Conservation (phyloP, 306 rosid species). For the Quercus variabilis region DNA sequence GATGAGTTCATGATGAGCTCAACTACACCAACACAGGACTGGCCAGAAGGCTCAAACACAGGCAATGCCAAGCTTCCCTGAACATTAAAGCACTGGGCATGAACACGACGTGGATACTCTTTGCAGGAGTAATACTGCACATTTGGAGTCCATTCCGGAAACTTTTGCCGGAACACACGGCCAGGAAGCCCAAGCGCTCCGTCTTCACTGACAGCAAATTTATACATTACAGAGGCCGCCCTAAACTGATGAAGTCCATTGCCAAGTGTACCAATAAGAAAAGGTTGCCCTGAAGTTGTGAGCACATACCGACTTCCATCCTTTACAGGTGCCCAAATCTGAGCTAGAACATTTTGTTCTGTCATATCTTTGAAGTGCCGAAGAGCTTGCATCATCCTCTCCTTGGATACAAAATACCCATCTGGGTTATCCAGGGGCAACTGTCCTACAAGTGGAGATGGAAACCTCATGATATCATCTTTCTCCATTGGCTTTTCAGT, state of each 20-base stretch:
- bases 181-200: slow-evolving; percentile 75
- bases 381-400: slow-evolving; percentile 85
- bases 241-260: slow-evolving; percentile 78
- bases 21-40: slow-evolving; percentile 75
- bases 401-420: slow-evolving; percentile 56
- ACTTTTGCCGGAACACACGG: slow-evolving; percentile 71
- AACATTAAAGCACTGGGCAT: slow-evolving; percentile 76
- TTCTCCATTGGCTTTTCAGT: slow-evolving; percentile 41
- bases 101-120: slow-evolving; percentile 72
- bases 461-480: slow-evolving; percentile 23
- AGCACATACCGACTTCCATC: slow-evolving; percentile 50
- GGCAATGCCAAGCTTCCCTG: slow-evolving; percentile 87
- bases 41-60: slow-evolving; percentile 66
- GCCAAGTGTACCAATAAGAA: slow-evolving; percentile 60
- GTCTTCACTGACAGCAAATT: slow-evolving; percentile 67
- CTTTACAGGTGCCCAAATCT: slow-evolving; percentile 88
- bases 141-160: slow-evolving; percentile 94
- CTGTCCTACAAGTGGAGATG: slow-evolving; percentile 36
- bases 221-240: slow-evolving; percentile 54
- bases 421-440: slow-evolving; percentile 42
- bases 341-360: slow-evolving; percentile 73
- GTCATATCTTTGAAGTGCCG: slow-evolving; percentile 65
- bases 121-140: slow-evolving; percentile 74
- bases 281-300: slow-evolving; percentile 89
- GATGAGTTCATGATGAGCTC: slow-evolving; percentile 83